Percentiles rank a stretch among this genome's conserved stretches.
Evolutionary conservation across 495 filamentous ascomycete species (phyloP).

Genomic region (Annulohypoxylon stygium): DNA sequence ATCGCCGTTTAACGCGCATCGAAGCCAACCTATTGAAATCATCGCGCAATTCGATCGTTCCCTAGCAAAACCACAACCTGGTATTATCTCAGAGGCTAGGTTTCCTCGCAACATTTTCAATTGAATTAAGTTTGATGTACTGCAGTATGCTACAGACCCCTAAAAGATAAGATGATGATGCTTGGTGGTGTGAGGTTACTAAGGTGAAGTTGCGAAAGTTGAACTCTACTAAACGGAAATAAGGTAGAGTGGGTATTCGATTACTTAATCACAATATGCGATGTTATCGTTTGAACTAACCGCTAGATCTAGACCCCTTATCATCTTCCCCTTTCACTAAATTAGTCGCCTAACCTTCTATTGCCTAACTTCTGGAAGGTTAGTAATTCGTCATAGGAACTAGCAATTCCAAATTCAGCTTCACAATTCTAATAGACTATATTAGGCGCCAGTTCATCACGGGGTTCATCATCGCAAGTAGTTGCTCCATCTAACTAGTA

Average conservation of each 20-base stretch:
- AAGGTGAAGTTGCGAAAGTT: slow-evolving; percentile 6
- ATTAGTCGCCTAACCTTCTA: not conserved
- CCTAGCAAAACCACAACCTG: not conserved
- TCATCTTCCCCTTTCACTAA: not conserved
- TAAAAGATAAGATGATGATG: not conserved
- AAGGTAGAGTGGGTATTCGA: slow-evolving; percentile 6
- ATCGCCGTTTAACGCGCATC: not conserved
- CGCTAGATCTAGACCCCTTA: not conserved
- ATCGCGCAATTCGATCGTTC: not conserved
- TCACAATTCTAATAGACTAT: not conserved
- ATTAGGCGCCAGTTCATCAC: not conserved
- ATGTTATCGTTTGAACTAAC: not conserved
- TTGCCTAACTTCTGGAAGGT: not conserved
- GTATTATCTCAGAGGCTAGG: not conserved
- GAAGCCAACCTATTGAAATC: not conserved
- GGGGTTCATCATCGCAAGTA: not conserved
- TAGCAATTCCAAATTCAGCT: not conserved
- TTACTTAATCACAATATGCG: not conserved
- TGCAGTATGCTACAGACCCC: not conserved
- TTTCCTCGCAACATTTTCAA: not conserved
- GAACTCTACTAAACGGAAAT: slow-evolving; percentile 1
- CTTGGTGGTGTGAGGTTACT: not conserved
- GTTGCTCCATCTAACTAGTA: not conserved
- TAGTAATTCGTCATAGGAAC: not conserved
- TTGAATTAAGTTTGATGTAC: not conserved